These are phyloP conservation scores for Amyloporia xantha DNA, from an alignment of 768 basidiomycete genomes.

Conservation along the genomic window DNA sequence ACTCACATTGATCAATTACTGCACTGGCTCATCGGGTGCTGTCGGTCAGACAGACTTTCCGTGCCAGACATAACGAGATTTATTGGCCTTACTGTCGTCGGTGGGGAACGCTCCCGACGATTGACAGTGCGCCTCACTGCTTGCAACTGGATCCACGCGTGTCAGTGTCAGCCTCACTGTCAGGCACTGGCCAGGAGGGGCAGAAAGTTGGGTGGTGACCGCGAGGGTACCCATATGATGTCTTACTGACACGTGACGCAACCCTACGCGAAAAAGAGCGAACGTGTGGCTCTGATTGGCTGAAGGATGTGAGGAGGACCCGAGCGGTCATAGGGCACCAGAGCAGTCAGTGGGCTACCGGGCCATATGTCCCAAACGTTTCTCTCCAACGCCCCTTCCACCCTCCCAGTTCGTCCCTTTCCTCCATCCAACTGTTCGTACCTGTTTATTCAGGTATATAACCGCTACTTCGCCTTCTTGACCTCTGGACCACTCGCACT, in stretches of 20 bases:
- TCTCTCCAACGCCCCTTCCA: background rate
- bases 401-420: background rate
- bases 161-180: no score
- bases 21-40: no score
- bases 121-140: no score
- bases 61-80: no score
- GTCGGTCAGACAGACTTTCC: no score
- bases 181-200: no score
- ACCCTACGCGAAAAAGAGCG: no score
- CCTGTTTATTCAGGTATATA: background rate
- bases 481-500: background rate
- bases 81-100: no score
- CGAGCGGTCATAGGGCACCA: background rate
- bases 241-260: background rate
- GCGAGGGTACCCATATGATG: conserved; percentile 1
- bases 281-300: background rate
- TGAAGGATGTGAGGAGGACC: background rate
- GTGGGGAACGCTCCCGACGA: no score
- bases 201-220: no score
- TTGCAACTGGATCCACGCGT: no score
- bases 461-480: background rate
- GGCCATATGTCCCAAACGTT: background rate
- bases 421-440: background rate
- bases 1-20: no score
- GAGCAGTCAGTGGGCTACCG: background rate